Conservation (phyloP, 805 yeast genomes). For the Zygotorulaspora danielsina region DNA sequence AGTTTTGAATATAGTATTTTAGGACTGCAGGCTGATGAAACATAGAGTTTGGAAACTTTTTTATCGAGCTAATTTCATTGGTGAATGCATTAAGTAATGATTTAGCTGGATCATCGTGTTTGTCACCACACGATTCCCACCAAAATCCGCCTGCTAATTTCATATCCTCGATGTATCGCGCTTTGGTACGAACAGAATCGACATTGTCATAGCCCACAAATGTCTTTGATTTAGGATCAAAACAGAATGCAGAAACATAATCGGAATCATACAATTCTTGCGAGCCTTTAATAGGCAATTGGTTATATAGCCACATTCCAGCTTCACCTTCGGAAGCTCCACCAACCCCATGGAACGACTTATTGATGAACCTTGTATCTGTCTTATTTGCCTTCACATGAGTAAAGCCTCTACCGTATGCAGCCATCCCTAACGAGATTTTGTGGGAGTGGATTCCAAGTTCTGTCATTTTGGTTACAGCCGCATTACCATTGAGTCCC, state of each 20-base stretch:
- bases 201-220: slow-evolving; percentile 67
- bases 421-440: slow-evolving; percentile 79
- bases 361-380: slow-evolving; percentile 32
- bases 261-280: slow-evolving; percentile 49
- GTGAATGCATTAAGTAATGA: slow-evolving; percentile 48
- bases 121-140: slow-evolving; percentile 92
- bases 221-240: slow-evolving; percentile 35
- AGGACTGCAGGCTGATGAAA: slow-evolving; percentile 16
- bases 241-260: slow-evolving; percentile 53
- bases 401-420: slow-evolving; percentile 64
- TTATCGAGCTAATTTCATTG: slow-evolving; percentile 19
- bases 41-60: slow-evolving; percentile 13
- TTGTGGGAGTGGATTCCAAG: slow-evolving; percentile 46
- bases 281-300: slow-evolving; percentile 45
- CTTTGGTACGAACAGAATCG: slow-evolving; percentile 52
- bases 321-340: slow-evolving; percentile 43
- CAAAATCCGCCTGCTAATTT: slow-evolving; percentile 81
- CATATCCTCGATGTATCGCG: slow-evolving; percentile 46
- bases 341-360: slow-evolving; percentile 42
- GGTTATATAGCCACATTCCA: slow-evolving; percentile 52
- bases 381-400: slow-evolving; percentile 37
- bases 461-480: slow-evolving; percentile 43
- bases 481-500: slow-evolving; percentile 45
- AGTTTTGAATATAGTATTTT: slow-evolving; percentile 20
- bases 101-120: slow-evolving; percentile 28